Evolutionary conservation across 345 rosid genomes (phyloP).

Genomic region (Hibiscus syriacus): DNA sequence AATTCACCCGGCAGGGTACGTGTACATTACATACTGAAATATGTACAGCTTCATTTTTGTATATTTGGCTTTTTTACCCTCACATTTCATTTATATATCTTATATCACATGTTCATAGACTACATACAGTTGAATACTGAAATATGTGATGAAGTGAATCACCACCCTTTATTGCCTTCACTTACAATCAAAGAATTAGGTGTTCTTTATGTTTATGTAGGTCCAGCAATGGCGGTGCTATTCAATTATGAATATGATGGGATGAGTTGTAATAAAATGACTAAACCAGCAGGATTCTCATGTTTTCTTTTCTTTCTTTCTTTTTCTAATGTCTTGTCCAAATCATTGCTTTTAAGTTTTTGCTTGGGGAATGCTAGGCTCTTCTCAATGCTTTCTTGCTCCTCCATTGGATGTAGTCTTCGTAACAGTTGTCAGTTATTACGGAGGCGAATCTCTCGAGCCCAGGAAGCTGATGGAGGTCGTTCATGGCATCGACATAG

Average conservation of each 20-base stretch:
- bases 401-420: too few species aligned
- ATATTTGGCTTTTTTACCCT: too few species aligned
- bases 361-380: neutral
- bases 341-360: too few species aligned
- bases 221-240: neutral
- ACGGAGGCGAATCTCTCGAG: too few species aligned
- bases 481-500: too few species aligned
- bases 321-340: neutral
- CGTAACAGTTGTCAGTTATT: too few species aligned
- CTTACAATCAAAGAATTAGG: constrained; percentile 1
- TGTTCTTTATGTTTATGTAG: neutral
- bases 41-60: constrained; percentile 2
- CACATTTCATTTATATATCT: too few species aligned
- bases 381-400: neutral
- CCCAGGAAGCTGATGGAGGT: too few species aligned
- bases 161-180: constrained; percentile 8
- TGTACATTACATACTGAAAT: neutral
- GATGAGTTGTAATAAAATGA: neutral
- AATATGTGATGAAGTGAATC: too few species aligned
- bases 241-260: neutral
- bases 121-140: too few species aligned
- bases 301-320: neutral
- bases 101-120: too few species aligned
- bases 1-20: neutral
- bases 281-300: neutral